These are phyloP conservation scores for Cutaneotrichosporon mucoides DNA, from an alignment of 1,284 basidiomycete species.

Conservation along the genomic window DNA sequence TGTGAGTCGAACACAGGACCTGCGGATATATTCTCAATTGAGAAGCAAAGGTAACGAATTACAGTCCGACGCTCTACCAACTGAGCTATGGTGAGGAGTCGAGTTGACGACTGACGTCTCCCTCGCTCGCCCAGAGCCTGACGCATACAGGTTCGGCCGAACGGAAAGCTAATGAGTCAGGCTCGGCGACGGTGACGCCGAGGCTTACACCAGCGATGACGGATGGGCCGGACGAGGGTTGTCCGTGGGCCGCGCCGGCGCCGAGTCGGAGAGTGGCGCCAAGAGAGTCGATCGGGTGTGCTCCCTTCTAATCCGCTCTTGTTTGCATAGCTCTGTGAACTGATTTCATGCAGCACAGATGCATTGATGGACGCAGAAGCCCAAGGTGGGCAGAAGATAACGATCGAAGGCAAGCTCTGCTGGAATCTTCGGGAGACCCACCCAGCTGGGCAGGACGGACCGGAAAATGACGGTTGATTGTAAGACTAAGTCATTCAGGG, in stretches of 20 bases:
- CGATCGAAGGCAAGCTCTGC: too few species aligned
- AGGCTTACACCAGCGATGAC: not conserved
- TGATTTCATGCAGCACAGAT: too few species aligned
- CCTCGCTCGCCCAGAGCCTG: too few species aligned
- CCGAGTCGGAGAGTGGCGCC: not conserved
- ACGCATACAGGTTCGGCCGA: not conserved
- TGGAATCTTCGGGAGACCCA: too few species aligned
- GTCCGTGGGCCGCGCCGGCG: not conserved
- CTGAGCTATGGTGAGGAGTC: conserved; percentile 3
- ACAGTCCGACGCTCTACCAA: conserved; percentile 8
- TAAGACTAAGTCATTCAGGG: not conserved
- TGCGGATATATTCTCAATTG: not conserved
- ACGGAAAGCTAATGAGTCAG: not conserved
- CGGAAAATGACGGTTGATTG: too few species aligned
- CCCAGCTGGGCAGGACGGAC: too few species aligned
- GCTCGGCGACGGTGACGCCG: not conserved
- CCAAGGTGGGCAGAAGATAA: too few species aligned
- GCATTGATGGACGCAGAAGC: too few species aligned
- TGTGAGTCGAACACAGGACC: conserved; percentile 8
- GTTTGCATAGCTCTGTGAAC: not conserved
- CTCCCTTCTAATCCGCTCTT: too few species aligned
- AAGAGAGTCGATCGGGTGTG: not conserved
- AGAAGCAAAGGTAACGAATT: not conserved
- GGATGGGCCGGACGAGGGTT: not conserved
- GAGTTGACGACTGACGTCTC: too few species aligned